Conservation (phyloP, 2,329 filamentous ascomycete species). For the Meredithiella fracta region DNA sequence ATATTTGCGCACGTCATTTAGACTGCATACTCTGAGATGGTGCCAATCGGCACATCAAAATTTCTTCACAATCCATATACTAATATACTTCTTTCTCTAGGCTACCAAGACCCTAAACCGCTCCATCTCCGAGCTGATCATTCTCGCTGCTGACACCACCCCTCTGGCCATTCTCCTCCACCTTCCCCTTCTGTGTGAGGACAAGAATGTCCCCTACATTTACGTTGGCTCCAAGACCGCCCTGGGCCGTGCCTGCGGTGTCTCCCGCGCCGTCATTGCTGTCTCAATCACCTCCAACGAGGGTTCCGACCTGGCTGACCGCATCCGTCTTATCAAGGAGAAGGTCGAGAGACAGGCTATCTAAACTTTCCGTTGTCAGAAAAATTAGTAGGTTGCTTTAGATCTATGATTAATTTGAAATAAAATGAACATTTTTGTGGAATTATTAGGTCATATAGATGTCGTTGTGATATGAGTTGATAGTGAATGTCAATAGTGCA, state of each 20-base stretch:
- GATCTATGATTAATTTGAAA: background rate
- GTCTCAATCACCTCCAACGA: constrained; percentile 85
- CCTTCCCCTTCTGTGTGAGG: constrained; percentile 74
- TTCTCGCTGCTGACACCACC: constrained; percentile 75
- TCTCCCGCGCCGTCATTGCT: constrained; percentile 73
- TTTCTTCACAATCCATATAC: background rate
- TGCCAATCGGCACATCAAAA: no score
- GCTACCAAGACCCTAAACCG: constrained; percentile 80
- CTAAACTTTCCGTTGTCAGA: constrained; percentile 32
- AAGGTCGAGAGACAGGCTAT: constrained; percentile 94
- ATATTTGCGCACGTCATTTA: no score
- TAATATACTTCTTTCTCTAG: constrained; percentile 14
- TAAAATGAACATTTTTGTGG: constrained; percentile 2
- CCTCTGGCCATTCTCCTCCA: constrained; percentile 81
- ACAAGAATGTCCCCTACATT: constrained; percentile 51
- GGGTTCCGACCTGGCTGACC: constrained; percentile 67
- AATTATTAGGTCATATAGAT: background rate
- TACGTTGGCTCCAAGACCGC: constrained; percentile 66
- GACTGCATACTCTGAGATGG: no score
- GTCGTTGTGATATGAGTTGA: no score
- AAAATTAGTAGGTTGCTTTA: background rate
- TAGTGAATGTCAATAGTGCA: no score
- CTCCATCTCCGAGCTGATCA: constrained; percentile 75
- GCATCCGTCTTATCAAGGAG: constrained; percentile 80
- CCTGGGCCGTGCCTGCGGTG: constrained; percentile 77